Conservation (phyloP, 768 basidiomycete genomes). For the Agrocybe praecox region DNA sequence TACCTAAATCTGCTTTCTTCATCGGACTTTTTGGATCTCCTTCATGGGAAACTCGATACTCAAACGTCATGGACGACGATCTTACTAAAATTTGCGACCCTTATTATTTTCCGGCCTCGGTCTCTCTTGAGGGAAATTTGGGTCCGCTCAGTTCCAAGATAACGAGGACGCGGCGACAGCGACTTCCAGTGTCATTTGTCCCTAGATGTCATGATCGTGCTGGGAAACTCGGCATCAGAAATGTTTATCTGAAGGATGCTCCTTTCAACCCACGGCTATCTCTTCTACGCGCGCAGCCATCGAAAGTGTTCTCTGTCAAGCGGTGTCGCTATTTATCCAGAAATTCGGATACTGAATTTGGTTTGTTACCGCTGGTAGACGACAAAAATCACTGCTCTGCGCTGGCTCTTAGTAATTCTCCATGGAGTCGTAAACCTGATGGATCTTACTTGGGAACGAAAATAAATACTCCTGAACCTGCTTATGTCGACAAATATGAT, state of each 20-base stretch:
- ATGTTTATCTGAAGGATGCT: background rate
- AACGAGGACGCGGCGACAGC: background rate
- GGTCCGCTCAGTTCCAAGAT: background rate
- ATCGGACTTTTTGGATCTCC: conserved; percentile 50
- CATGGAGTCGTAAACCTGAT: too few species aligned
- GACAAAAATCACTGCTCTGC: too few species aligned
- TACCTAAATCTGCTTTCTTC: conserved; percentile 35
- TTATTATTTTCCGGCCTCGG: background rate
- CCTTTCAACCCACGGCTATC: background rate
- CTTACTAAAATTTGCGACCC: background rate
- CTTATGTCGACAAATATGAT: background rate
- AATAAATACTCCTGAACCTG: background rate
- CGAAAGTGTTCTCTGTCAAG: background rate
- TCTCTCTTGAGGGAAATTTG: background rate
- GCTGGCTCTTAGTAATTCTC: too few species aligned
- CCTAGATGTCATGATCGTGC: background rate
- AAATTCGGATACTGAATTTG: too few species aligned
- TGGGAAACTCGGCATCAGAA: background rate
- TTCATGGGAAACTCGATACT: conserved; percentile 41
- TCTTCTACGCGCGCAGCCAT: background rate
- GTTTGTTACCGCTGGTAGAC: too few species aligned
- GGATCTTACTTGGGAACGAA: background rate
- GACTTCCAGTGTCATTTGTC: background rate
- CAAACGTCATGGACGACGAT: background rate
- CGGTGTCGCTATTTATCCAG: background rate